Evolutionary conservation across 345 rosid species (phyloP).

Genomic region (Euphorbia tirucalli): DNA sequence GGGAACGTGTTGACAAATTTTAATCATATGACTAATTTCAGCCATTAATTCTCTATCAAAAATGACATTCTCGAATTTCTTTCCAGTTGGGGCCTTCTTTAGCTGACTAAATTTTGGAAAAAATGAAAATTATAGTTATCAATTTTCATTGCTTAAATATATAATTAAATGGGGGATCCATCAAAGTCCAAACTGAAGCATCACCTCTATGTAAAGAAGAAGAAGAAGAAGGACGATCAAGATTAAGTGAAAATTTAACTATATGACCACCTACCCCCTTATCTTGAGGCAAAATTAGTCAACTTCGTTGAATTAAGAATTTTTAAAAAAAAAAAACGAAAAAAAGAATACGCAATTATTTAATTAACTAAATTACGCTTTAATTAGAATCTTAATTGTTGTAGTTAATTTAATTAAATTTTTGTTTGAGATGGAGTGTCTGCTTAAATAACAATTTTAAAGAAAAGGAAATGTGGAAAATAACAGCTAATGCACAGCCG

Average conservation of each 20-base stretch:
- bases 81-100: background rate
- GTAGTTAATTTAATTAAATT: background rate
- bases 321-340: no score
- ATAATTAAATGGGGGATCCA: background rate
- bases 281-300: background rate
- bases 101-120: background rate
- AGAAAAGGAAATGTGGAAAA: slow-evolving; percentile 1
- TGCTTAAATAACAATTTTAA: background rate
- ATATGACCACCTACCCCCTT: background rate
- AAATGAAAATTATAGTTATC: background rate
- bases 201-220: background rate
- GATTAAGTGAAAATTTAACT: slow-evolving; percentile 1
- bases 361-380: no score
- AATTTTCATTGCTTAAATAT: background rate
- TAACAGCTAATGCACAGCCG: background rate
- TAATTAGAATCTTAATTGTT: background rate
- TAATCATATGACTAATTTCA: background rate
- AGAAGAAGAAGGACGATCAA: background rate
- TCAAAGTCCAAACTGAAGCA: slow-evolving; percentile 8
- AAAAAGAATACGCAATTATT: no score
- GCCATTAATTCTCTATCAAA: background rate
- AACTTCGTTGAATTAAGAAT: background rate
- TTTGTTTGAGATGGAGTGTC: background rate
- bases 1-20: slow-evolving; percentile 11
- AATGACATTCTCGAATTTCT: slow-evolving; percentile 1